Percentiles rank a stretch among this genome's conserved stretches.
These are phyloP conservation scores for Acrodontium crateriforme DNA, from an alignment of 2,329 filamentous ascomycete genomes.

Conservation along the genomic window DNA sequence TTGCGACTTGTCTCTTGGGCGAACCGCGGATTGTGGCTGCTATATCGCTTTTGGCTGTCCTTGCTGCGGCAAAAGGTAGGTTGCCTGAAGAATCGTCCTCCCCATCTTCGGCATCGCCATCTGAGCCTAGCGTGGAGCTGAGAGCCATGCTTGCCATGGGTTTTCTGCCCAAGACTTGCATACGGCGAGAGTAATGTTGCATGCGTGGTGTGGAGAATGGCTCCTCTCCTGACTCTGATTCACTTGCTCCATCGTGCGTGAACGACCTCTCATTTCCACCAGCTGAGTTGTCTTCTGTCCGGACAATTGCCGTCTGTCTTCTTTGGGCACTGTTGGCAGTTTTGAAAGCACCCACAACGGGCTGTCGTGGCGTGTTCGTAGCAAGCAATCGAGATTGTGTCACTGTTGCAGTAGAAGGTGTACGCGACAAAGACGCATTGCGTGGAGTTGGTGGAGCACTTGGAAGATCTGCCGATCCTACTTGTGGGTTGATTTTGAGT, in stretches of 20 bases:
- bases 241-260: constrained; percentile 16
- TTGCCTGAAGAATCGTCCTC: constrained; percentile 28
- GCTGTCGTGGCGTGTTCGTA: too few relatives aligned
- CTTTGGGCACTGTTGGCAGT: too few relatives aligned
- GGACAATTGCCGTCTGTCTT: too few relatives aligned
- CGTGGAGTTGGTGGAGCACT: neutral
- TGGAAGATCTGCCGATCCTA: too few relatives aligned
- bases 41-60: too few relatives aligned
- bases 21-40: too few relatives aligned
- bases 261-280: too few relatives aligned
- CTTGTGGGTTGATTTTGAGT: too few relatives aligned
- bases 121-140: constrained; percentile 13
- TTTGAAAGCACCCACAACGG: too few relatives aligned
- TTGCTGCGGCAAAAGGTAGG: constrained; percentile 35
- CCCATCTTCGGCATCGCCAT: constrained; percentile 22
- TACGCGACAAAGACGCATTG: constrained; percentile 28
- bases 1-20: too few relatives aligned
- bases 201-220: constrained; percentile 26
- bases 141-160: too few relatives aligned
- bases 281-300: too few relatives aligned
- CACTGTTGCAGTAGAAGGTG: constrained; percentile 35
- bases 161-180: constrained; percentile 11
- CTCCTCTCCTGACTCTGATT: constrained; percentile 23
- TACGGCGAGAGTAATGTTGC: constrained; percentile 32
- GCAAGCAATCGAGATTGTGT: constrained; percentile 24